Conservation (phyloP, 352 stramenopile genomes). For the Pythium vanterpoolii region DNA sequence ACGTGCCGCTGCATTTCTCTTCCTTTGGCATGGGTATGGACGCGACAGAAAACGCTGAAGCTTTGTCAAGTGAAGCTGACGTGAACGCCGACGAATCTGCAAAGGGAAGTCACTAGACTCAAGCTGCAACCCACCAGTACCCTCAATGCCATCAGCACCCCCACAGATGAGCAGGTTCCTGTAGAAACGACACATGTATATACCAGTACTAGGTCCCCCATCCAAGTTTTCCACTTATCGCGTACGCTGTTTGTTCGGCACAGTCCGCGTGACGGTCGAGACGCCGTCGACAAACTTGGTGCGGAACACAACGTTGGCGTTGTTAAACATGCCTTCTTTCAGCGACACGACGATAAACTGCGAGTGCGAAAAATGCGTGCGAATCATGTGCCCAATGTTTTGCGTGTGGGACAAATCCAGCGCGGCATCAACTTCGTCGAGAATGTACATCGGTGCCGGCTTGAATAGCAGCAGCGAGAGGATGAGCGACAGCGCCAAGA, state of each 20-base stretch:
- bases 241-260: conserved; percentile 55
- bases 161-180: not conserved
- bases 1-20: not conserved
- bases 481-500: conserved; percentile 99
- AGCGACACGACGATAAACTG: conserved; percentile 99
- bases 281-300: conserved; percentile 99
- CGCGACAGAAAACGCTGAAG: not conserved
- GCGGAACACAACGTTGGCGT: conserved; percentile 99
- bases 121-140: not conserved
- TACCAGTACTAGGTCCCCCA: not conserved
- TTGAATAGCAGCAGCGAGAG: conserved; percentile 98
- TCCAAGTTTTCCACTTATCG: conserved; percentile 27
- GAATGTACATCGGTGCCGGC: conserved; percentile 99
- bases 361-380: conserved; percentile 98
- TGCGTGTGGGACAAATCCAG: conserved; percentile 99
- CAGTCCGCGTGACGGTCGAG: conserved; percentile 96
- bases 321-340: conserved; percentile 99
- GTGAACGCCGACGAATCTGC: not conserved
- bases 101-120: not conserved
- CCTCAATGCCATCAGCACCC: not conserved
- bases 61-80: not conserved
- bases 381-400: conserved; percentile 99
- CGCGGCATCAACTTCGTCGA: conserved; percentile 99
- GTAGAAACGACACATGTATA: not conserved
- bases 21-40: not conserved